Evolutionary conservation across 768 basidiomycete species (phyloP), one percentile per base, ranked within the genome.

Genomic region (Tricholoma bakamatsutake): DNA sequence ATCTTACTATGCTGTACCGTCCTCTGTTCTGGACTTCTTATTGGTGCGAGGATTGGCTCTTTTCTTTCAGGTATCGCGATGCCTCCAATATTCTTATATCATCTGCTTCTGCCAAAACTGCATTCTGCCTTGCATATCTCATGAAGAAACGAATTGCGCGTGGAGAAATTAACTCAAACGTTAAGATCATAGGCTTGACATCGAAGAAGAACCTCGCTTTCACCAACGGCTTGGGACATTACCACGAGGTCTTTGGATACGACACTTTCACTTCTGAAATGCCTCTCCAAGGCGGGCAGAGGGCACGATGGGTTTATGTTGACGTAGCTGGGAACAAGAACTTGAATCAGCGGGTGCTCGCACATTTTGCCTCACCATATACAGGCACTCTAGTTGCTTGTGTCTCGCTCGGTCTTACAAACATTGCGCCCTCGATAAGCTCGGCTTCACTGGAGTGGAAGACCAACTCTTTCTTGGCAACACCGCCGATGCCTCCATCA

Each of bases 21-120:
- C 85, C 87, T 0, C 72, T 88, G 13, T 88, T 87, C 66, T 88
- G 86, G 86, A 87, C 86, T 0, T 78, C 87, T 1, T 88, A 79
- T 59, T 88, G 86, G 86, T 85, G 78, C 59, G 84, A 88, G 65
- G 87, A 88, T 63, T 88, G 84, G 84, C 64, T 88, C 5, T 69
- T 77, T 54, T 69, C 75, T 5, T 73, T 78, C 2, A 61, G 65
- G 21, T 87, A 86, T 64, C 74, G 77, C 1, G 79, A 73, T 5
- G 76, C 76, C 4, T 71, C 71, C 2, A 62, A 65, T 28, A 69
- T 88, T 56, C 71, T 88, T 47, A 77, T 88, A 37, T 85, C 86
- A 1, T 85, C 84, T 40, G 87, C 86, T 0, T 88, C 86, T 2
- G 79, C 86, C 27, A 88, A 88, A 62, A 88, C 85, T 1, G 84